These are phyloP conservation scores for Phyllosticta citrichinensis DNA, from an alignment of 2,329 filamentous ascomycete genomes.

Conservation along the genomic window DNA sequence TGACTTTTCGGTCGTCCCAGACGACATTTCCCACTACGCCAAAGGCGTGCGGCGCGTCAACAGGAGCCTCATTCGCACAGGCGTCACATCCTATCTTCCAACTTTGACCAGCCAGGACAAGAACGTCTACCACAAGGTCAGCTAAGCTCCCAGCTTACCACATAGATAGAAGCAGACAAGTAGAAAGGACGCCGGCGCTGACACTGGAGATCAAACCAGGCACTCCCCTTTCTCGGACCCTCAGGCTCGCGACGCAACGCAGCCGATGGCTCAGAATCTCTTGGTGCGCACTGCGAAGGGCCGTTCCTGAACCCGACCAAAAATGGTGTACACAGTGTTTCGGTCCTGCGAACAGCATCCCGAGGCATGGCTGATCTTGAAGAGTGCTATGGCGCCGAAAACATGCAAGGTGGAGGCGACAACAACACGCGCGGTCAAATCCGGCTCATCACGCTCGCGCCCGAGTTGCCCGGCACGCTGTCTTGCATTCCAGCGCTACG, in stretches of 20 bases:
- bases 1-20: conserved; percentile 74
- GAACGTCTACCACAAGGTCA: conserved; percentile 71
- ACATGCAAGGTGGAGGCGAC: conserved; percentile 39
- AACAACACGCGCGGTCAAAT: conserved; percentile 37
- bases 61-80: conserved; percentile 60
- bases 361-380: conserved; percentile 56
- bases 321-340: conserved; percentile 74
- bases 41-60: conserved; percentile 66
- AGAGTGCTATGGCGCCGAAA: conserved; percentile 61
- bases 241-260: conserved; percentile 52
- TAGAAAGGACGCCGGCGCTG: not conserved
- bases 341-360: conserved; percentile 56
- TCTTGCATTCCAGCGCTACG: conserved; percentile 56
- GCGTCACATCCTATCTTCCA: conserved; percentile 80
- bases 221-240: conserved; percentile 67
- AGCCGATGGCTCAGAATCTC: conserved; percentile 67
- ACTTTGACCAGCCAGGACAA: conserved; percentile 72
- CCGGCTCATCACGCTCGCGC: conserved; percentile 77
- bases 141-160: not conserved
- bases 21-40: conserved; percentile 57
- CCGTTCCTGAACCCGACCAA: conserved; percentile 76
- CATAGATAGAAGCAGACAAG: not conserved
- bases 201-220: conserved; percentile 28
- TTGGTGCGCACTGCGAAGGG: conserved; percentile 85
- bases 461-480: conserved; percentile 64